These are phyloP conservation scores for Trametes gibbosa DNA, from an alignment of 768 basidiomycete genomes.

Conservation along the genomic window DNA sequence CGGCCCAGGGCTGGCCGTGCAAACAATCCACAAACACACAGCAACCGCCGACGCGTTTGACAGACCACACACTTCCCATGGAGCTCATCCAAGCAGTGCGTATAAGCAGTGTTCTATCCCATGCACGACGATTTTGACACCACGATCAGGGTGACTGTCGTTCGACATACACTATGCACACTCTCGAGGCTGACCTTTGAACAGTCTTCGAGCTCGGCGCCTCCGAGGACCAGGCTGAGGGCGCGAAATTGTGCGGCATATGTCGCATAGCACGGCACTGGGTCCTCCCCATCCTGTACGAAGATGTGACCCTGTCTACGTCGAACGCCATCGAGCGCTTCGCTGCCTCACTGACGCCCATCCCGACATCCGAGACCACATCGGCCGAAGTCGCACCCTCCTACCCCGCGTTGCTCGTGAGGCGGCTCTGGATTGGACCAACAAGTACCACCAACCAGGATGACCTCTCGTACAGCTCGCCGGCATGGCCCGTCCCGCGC, in stretches of 20 bases:
- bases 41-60: neutral
- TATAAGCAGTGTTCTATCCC: neutral
- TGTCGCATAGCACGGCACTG: slow-evolving; percentile 7
- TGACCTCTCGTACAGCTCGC: slow-evolving; percentile 30
- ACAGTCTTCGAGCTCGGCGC: slow-evolving; percentile 11
- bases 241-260: slow-evolving; percentile 12
- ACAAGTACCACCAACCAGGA: neutral
- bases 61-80: neutral
- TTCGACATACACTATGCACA: neutral
- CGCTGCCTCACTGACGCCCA: neutral
- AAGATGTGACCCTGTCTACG: slow-evolving; percentile 11
- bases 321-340: slow-evolving; percentile 12
- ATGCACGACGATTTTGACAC: neutral
- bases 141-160: neutral
- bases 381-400: neutral
- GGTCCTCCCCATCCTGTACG: slow-evolving; percentile 15
- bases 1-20: neutral
- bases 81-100: neutral
- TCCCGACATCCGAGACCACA: neutral
- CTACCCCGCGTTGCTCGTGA: slow-evolving; percentile 20
- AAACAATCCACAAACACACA: neutral
- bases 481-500: neutral
- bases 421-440: slow-evolving; percentile 2
- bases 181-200: neutral
- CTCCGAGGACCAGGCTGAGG: neutral